Conservation (phyloP, 148 eudicot species). For the Vaccinium vitisidaea region DNA sequence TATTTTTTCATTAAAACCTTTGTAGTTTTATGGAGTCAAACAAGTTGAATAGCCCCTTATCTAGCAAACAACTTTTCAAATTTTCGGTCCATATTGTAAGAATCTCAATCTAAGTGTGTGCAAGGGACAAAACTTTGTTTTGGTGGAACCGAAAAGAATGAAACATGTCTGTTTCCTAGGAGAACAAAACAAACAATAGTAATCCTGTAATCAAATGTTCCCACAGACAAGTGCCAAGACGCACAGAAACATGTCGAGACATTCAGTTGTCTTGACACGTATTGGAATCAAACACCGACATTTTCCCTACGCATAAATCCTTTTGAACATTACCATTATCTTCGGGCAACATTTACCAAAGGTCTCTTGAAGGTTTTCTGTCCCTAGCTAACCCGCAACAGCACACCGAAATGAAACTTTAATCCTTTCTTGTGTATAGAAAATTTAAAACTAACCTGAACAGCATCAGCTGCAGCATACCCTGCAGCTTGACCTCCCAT, state of each 20-base stretch:
- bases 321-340: neutral
- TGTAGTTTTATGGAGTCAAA: neutral
- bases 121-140: neutral
- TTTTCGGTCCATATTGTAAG: neutral
- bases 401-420: neutral
- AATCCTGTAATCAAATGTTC: neutral
- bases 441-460: constrained; percentile 47
- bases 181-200: neutral
- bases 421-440: neutral
- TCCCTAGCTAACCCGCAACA: neutral
- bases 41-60: neutral
- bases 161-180: neutral
- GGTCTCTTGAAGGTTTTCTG: neutral
- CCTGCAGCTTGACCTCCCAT: constrained; percentile 94
- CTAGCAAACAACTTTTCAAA: neutral
- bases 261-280: neutral
- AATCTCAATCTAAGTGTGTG: neutral
- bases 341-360: neutral
- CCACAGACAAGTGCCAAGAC: neutral
- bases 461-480: constrained; percentile 83
- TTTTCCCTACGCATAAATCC: neutral
- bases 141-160: neutral
- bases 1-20: neutral
- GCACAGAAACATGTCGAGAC: neutral
- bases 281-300: neutral